Evolutionary conservation across 2,329 filamentous ascomycete genomes (phyloP).

Genomic region (Cladophialophora bantiana): DNA sequence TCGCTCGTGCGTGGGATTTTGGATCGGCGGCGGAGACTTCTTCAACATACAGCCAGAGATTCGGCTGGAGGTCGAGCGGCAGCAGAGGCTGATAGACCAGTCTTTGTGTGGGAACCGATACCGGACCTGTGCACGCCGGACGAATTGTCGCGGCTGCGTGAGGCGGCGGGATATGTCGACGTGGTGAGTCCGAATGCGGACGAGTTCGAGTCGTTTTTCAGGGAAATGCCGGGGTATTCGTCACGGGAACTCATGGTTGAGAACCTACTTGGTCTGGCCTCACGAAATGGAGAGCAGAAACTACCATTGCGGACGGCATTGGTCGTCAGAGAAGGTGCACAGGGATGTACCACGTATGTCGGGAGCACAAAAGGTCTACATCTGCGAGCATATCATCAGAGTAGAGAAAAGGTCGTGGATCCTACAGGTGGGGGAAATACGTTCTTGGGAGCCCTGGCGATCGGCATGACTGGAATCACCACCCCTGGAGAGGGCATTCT

Average conservation of each 20-base stretch:
- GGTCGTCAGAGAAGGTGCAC: conserved; percentile 67
- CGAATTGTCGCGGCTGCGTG: conserved; percentile 60
- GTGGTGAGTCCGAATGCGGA: conserved; percentile 81
- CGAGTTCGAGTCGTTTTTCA: conserved; percentile 88
- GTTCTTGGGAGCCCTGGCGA: conserved; percentile 68
- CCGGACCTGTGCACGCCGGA: conserved; percentile 83
- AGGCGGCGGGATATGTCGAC: conserved; percentile 62
- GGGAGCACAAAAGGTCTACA: conserved; percentile 56
- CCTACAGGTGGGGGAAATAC: conserved; percentile 94
- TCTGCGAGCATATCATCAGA: conserved; percentile 77
- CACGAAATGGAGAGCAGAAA: background rate
- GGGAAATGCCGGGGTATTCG: conserved; percentile 41
- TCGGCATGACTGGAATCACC: conserved; percentile 56
- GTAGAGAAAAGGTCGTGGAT: conserved; percentile 69
- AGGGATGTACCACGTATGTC: conserved; percentile 61
- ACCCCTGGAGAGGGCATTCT: conserved; percentile 40
- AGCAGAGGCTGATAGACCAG: conserved; percentile 55
- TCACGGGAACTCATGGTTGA: conserved; percentile 43
- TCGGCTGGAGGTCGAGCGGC: conserved; percentile 1
- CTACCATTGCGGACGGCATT: conserved; percentile 38
- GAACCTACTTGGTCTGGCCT: conserved; percentile 46
- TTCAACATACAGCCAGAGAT: conserved; percentile 12
- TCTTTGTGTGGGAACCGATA: conserved; percentile 95
- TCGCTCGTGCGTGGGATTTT: conserved; percentile 76
- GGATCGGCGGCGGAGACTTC: conserved; percentile 53